phyloP scores from a whole-genome alignment of 2,329 filamentous ascomycete genomes.

The Coniosporium tulheliwenetii region DNA sequence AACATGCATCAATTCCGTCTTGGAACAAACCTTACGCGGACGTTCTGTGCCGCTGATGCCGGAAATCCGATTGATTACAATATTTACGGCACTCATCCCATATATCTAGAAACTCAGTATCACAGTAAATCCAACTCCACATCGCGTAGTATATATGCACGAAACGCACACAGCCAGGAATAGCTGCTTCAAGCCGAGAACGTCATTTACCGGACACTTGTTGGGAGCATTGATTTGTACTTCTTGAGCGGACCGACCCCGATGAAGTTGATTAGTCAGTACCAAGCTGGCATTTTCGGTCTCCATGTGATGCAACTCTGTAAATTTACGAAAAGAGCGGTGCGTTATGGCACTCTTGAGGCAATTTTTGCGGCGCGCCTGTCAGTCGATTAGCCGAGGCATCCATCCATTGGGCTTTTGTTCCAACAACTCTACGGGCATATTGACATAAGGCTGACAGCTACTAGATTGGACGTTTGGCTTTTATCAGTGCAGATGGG shows the following conservation, averaged over 20 bases:
- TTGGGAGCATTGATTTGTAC: constrained; percentile 12
- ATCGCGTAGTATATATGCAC: constrained; percentile 16
- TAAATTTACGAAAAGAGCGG: too few species aligned
- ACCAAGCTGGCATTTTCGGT: constrained; percentile 51
- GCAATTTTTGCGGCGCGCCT: too few species aligned
- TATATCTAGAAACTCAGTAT: constrained; percentile 17
- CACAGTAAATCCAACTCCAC: constrained; percentile 10
- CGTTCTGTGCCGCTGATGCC: constrained; percentile 14
- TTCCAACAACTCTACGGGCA: too few species aligned
- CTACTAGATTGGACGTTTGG: constrained; percentile 72
- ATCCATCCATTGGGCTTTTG: too few species aligned
- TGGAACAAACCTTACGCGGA: constrained; percentile 15
- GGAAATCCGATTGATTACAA: constrained; percentile 6
- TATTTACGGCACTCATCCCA: constrained; percentile 13
- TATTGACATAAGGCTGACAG: too few species aligned
- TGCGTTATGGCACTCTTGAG: too few species aligned
- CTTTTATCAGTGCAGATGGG: constrained; percentile 73
- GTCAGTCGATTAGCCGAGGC: too few species aligned
- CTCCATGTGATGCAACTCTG: constrained; percentile 65
- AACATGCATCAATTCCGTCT: constrained; percentile 13
- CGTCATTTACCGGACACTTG: constrained; percentile 14
- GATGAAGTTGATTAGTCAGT: constrained; percentile 21
- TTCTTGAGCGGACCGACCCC: constrained; percentile 9
- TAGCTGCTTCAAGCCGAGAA: constrained; percentile 12
- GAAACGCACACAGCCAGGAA: constrained; percentile 16